These are phyloP conservation scores for Fusarium beomiforme DNA, from an alignment of 2,329 filamentous ascomycete species.

Conservation along the genomic window DNA sequence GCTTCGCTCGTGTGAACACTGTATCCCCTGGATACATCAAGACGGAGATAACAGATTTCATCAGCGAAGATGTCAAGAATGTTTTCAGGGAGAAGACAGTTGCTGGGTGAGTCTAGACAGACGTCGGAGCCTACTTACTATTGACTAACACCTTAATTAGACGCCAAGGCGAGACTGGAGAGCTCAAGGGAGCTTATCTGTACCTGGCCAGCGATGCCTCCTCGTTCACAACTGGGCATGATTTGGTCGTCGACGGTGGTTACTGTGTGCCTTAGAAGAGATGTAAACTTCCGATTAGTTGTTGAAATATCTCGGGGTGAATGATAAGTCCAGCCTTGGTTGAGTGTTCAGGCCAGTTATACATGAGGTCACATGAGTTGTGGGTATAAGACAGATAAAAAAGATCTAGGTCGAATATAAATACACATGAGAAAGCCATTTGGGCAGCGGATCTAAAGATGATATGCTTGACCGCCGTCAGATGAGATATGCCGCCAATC, in stretches of 20 bases:
- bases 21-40: conserved; percentile 81
- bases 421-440: conserved; percentile 1
- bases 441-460: background rate
- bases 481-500: background rate
- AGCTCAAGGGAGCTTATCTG: conserved; percentile 85
- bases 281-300: background rate
- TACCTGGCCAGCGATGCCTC: conserved; percentile 84
- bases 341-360: background rate
- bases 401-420: background rate
- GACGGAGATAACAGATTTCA: conserved; percentile 76
- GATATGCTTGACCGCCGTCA: background rate
- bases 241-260: conserved; percentile 80
- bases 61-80: conserved; percentile 71
- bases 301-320: background rate
- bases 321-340: background rate
- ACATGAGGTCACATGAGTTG: conserved; percentile 1
- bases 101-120: conserved; percentile 67
- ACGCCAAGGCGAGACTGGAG: conserved; percentile 75
- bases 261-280: conserved; percentile 64
- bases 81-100: conserved; percentile 83
- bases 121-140: background rate
- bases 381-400: no score
- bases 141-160: conserved; percentile 48
- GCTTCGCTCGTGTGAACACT: conserved; percentile 77
- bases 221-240: conserved; percentile 81